Evolutionary conservation across 371 early-diverging fungal genomes (phyloP).

Genomic region (Catenaria anguillulae): DNA sequence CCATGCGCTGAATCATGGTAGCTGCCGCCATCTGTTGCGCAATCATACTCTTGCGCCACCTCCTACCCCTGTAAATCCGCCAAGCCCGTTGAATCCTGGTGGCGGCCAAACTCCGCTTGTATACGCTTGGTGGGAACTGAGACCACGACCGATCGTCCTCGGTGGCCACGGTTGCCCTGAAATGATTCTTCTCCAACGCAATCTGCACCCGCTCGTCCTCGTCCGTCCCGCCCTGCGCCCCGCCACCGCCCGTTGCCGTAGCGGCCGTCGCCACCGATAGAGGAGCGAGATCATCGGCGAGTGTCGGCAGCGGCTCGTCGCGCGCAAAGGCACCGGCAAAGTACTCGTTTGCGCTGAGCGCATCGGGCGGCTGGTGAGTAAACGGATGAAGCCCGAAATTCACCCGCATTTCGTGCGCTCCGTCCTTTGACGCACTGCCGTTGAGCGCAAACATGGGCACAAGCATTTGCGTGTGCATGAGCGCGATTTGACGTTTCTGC

Average conservation of each 20-base stretch:
- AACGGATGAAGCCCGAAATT: slow-evolving; percentile 5
- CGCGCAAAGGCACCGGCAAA: background rate
- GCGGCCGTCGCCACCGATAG: background rate
- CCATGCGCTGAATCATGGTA: slow-evolving; percentile 29
- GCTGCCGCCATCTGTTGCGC: slow-evolving; percentile 27
- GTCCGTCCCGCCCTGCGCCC: background rate
- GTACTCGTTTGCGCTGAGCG: background rate
- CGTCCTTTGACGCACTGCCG: background rate
- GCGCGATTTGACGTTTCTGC: slow-evolving; percentile 17
- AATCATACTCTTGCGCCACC: slow-evolving; percentile 19
- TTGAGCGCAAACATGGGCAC: slow-evolving; percentile 5
- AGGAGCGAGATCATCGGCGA: background rate
- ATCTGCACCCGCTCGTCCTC: slow-evolving; percentile 3
- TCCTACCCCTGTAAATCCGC: slow-evolving; percentile 22
- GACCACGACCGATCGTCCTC: slow-evolving; percentile 28
- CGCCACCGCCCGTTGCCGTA: background rate
- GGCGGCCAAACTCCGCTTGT: slow-evolving; percentile 28
- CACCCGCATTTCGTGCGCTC: background rate
- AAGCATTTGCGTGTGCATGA: slow-evolving; percentile 5
- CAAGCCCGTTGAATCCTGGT: slow-evolving; percentile 28
- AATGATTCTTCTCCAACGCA: slow-evolving; percentile 28
- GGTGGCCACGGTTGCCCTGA: slow-evolving; percentile 15
- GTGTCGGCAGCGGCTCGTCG: background rate
- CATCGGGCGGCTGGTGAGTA: background rate
- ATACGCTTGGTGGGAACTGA: slow-evolving; percentile 34